Base-by-base conservation (phyloP, 2,329 filamentous ascomycete species). In the Sporothrix pallida region DNA sequence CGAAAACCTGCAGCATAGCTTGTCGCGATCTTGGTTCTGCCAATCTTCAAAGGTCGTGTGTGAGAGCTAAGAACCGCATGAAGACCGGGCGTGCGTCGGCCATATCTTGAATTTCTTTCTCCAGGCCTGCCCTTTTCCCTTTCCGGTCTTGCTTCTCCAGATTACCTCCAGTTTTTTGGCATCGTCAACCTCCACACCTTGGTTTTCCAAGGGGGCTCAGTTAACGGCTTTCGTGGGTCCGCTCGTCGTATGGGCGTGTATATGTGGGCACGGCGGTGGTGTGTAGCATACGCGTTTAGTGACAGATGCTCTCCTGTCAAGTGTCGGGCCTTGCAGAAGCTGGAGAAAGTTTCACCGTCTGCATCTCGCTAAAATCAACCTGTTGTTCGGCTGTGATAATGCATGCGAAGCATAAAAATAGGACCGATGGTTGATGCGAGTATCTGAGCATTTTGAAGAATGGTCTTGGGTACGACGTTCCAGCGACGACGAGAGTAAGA, bases 31-130 rank as follows among this genome's bases (percentile, higher is more conserved):
- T 8, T 5, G 15, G 23, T 26, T 26, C 3, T 26, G 23, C 23
- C 23, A 26, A 26, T 26, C 23, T 2, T 17, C 6, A 15, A n/a
- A 15, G n/a, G n/a, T 26, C 23, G n/a, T 26, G 62, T 48, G 42
- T 13, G 2, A 26, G n/a, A 67, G 3, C 20, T 26, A 26, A 26
- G 23, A 26, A 26, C 23, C 10, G 63, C 46, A 37, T 52, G 15
- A 23, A 20, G 65, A 23, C 15, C 65, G 65, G 65, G 46, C 65
- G 23, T 68, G 65, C 46, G 46, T 68, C 65, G 46, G 65, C 23
- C 44, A 10, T 13, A 68, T 52, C 65, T 37, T 52, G 46, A n/a
- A 26, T 69, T 67, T 50, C 48, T 50, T 15, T 31, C 20, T 46
- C 12, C 2, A 20, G 44, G 15, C 44, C 60, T 44, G 12, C 20